Evolutionary conservation across 352 stramenopile genomes (phyloP).

Genomic region (Globisporangium abappressorium): DNA sequence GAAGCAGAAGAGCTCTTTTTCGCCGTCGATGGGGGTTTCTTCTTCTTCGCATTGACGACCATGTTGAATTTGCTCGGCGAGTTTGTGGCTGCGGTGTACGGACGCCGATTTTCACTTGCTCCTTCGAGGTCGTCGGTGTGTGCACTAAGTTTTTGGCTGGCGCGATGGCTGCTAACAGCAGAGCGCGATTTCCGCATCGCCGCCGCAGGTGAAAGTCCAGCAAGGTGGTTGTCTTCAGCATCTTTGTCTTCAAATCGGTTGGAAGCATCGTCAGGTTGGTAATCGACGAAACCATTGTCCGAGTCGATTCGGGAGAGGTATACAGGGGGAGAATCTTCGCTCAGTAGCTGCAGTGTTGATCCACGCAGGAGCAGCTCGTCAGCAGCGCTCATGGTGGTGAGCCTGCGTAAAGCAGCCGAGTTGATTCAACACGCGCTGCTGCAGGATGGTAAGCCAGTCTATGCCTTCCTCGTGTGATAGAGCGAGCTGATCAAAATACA

Average conservation of each 20-base stretch:
- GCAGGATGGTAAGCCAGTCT: no score
- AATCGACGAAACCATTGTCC: background rate
- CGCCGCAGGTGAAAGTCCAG: background rate
- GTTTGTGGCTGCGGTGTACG: conserved; percentile 7
- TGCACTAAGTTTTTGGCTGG: background rate
- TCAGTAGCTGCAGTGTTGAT: no score
- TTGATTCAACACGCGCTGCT: background rate
- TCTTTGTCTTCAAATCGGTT: background rate
- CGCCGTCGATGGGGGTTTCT: background rate
- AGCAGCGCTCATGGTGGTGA: background rate
- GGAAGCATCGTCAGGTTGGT: background rate
- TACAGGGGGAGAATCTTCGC: background rate
- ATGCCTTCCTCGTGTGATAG: background rate
- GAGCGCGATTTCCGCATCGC: conserved; percentile 11
- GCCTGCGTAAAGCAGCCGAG: background rate
- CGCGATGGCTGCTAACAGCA: background rate
- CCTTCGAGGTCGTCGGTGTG: background rate
- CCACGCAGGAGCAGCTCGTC: no score
- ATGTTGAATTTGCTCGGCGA: conserved; percentile 8
- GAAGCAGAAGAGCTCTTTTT: background rate
- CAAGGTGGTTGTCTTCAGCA: background rate
- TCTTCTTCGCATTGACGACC: conserved; percentile 9
- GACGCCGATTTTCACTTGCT: conserved; percentile 2
- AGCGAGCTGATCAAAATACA: conserved; percentile 1
- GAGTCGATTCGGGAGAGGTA: background rate